Conservation (phyloP, 1,284 basidiomycete genomes). For the Ganoderma resinaceum region DNA sequence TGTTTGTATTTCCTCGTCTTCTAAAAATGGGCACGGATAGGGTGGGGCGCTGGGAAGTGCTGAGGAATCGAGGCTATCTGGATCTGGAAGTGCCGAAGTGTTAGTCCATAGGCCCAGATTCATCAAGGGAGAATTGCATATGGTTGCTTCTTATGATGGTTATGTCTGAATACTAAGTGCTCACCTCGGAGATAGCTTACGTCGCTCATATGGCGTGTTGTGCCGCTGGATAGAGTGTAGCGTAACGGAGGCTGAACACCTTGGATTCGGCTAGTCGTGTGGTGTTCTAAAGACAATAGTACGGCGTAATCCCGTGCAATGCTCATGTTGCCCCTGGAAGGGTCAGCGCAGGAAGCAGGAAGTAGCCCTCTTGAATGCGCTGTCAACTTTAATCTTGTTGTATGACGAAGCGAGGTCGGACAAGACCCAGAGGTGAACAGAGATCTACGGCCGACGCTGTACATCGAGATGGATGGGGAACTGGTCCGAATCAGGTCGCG, state of each 20-base stretch:
- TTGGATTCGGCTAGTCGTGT: neutral
- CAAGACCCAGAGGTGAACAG: neutral
- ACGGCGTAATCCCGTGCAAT: neutral
- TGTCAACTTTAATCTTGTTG: neutral
- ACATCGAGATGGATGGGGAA: neutral
- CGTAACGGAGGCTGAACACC: neutral
- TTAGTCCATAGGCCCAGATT: neutral
- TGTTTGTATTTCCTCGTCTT: constrained; percentile 38
- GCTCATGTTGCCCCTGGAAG: neutral
- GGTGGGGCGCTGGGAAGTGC: constrained; percentile 28
- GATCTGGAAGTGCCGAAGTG: neutral
- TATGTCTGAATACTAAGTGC: neutral
- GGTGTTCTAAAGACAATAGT: neutral
- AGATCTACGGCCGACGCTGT: neutral
- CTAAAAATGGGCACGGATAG: constrained; percentile 35
- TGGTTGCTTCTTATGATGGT: too few species aligned
- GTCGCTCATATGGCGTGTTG: neutral
- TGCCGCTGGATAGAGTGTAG: neutral
- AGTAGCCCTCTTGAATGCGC: neutral
- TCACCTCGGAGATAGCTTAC: neutral
- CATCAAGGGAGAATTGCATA: neutral
- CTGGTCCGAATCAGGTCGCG: neutral
- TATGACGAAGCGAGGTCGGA: neutral
- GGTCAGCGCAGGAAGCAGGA: neutral
- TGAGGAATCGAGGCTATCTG: constrained; percentile 11